Evolutionary conservation across 805 yeast species (phyloP).

Genomic region (Pichia scutulata): DNA sequence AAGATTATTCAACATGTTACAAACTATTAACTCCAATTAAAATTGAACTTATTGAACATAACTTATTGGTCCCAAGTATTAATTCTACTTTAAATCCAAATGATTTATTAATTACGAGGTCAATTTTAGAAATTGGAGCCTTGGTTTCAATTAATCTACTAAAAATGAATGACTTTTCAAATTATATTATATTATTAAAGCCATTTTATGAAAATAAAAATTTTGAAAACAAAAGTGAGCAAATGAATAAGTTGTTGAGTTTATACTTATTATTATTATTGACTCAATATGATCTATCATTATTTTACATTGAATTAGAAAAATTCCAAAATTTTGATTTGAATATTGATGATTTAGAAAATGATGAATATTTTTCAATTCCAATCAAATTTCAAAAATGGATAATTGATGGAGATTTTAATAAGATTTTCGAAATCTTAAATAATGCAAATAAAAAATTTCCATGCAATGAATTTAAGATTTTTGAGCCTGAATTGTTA

Average conservation of each 20-base stretch:
- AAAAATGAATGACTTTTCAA: conserved; percentile 60
- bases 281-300: conserved; percentile 76
- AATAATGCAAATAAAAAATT: conserved; percentile 42
- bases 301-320: conserved; percentile 87
- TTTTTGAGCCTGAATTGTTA: conserved; percentile 68
- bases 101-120: conserved; percentile 72
- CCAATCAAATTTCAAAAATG: conserved; percentile 88
- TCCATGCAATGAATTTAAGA: conserved; percentile 66
- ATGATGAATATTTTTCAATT: conserved; percentile 65
- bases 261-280: conserved; percentile 69
- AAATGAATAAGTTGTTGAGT: conserved; percentile 67
- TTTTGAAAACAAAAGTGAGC: conserved; percentile 35
- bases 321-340: conserved; percentile 43
- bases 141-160: conserved; percentile 60
- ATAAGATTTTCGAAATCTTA: conserved; percentile 71
- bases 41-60: conserved; percentile 68
- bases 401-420: conserved; percentile 95
- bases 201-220: conserved; percentile 54
- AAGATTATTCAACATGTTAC: conserved; percentile 55
- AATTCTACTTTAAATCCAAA: conserved; percentile 37
- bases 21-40: conserved; percentile 63
- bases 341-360: conserved; percentile 44
- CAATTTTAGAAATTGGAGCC: conserved; percentile 84
- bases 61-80: conserved; percentile 60
- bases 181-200: conserved; percentile 63